Conservation (phyloP, 768 basidiomycete species). For the Calocybe gangraenosa region DNA sequence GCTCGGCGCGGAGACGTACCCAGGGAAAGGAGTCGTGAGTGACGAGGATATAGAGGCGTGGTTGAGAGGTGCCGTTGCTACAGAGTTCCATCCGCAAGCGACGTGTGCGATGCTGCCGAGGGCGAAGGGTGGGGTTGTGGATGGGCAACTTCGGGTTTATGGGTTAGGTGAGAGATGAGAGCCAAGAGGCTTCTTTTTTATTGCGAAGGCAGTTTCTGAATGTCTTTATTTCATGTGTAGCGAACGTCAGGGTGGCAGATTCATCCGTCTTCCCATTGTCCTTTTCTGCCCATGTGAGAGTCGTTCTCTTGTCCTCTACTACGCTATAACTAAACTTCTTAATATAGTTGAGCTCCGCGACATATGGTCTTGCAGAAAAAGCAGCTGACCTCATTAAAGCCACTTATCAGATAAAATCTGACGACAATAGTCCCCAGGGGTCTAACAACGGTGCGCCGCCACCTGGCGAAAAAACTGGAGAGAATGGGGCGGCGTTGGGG, state of each 20-base stretch:
- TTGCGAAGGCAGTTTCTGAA: too few species aligned
- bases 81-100: conserved; percentile 59
- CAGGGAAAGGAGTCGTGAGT: conserved; percentile 44
- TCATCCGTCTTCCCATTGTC: conserved; percentile 22
- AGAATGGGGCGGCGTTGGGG: too few species aligned
- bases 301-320: background rate
- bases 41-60: conserved; percentile 57
- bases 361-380: conserved; percentile 12
- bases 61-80: conserved; percentile 37
- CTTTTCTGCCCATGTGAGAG: conserved; percentile 21
- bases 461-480: too few species aligned
- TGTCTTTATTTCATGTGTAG: conserved; percentile 6
- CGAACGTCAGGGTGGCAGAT: conserved; percentile 42
- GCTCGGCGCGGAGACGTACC: conserved; percentile 42
- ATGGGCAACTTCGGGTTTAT: conserved; percentile 50
- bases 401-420: background rate
- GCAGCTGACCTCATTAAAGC: conserved; percentile 6
- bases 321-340: too few species aligned
- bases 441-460: too few species aligned
- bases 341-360: conserved; percentile 8
- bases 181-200: too few species aligned
- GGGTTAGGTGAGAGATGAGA: too few species aligned
- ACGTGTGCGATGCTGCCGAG: conserved; percentile 57
- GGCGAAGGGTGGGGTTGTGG: conserved; percentile 54
- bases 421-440: too few species aligned